Base-by-base conservation (phyloP, 2,329 filamentous ascomycete genomes). In the Monilinia polystroma region DNA sequence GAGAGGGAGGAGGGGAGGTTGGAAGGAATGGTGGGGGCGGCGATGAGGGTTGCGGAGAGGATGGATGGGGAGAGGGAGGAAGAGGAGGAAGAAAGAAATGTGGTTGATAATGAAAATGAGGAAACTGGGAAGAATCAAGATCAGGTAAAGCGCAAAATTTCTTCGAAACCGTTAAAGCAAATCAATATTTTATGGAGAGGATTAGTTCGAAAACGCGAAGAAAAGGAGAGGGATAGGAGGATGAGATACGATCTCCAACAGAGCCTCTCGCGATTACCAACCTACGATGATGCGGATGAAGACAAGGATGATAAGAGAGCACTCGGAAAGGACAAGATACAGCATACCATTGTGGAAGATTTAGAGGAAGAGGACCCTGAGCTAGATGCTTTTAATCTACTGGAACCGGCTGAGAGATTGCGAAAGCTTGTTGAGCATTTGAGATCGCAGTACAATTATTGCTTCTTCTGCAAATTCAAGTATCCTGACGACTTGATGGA, bases 381-480 rank as follows among this genome's bases (percentile, higher is more conserved):
- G 76, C 79, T 98, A 67, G 88, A 93, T 38, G 88, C 86, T 66
- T 97, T 96, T 73, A 87, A 93, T 73, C 85, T 84, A 1, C 80
- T 94, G 55, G 84, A 87, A 29, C 81, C 87, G 1, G 80, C 80
- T 1, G 90, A 96, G 73, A 85, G 87, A 71, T 79, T 98, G 69
- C 79, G 81, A 11, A 86, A 81, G 72, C 77, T 96, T 18, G 83
- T 97, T 12, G 77, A 80, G 23, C 88, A 91, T 77, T 77, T 99
- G 64, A 85, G 95, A 49, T 81, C 87, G 59, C 84, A 85, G 74
- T 86, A 92, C 74, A 79, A 83, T 55, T 99, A 99, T 76, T 99
- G 95, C 80, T 97, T 97, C 76, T 99, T 93, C 91, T 99, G 95
- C 79, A 98, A 97, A 77, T 90, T 85, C 78, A 81, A 82, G 63